Evolutionary conservation across 495 filamentous ascomycete species (phyloP).

Genomic region (Penicillium maclennaniae): DNA sequence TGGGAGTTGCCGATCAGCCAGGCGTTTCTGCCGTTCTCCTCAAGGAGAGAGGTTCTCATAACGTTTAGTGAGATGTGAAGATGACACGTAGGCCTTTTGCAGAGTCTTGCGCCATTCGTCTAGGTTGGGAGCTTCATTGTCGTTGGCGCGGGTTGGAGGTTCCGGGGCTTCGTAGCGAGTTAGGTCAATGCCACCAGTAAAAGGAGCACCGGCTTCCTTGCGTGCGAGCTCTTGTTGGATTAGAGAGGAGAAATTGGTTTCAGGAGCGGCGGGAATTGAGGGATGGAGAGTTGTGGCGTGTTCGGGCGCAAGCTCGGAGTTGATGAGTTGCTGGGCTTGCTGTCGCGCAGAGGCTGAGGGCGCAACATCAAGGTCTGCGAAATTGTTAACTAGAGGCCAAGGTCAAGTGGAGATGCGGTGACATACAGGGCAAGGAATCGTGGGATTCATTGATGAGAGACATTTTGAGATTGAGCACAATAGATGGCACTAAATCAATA

Average conservation of each 20-base stretch:
- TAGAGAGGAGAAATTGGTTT: conserved; percentile 53
- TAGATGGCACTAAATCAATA: not conserved
- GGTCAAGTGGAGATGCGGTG: not conserved
- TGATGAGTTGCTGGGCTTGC: conserved; percentile 60
- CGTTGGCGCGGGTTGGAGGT: conserved; percentile 31
- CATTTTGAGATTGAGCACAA: conserved; percentile 41
- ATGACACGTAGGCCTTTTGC: conserved; percentile 56
- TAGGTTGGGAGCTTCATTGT: conserved; percentile 29
- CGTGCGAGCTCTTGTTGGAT: conserved; percentile 61
- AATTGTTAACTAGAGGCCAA: conserved; percentile 14
- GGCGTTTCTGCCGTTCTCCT: conserved; percentile 79
- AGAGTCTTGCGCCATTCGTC: conserved; percentile 37
- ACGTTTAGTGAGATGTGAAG: conserved; percentile 62
- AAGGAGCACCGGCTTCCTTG: conserved; percentile 49
- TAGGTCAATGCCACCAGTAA: conserved; percentile 66
- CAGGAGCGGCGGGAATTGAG: conserved; percentile 33
- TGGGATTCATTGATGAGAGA: conserved; percentile 67
- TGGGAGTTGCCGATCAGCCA: conserved; percentile 85
- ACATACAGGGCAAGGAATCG: conserved; percentile 80
- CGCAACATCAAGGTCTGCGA: conserved; percentile 65
- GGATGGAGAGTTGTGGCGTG: conserved; percentile 36
- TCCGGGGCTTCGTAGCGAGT: conserved; percentile 73
- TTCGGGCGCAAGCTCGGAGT: conserved; percentile 55
- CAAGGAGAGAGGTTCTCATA: conserved; percentile 71
- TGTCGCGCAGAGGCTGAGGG: conserved; percentile 57